Evolutionary conservation across 495 filamentous ascomycete species (phyloP), one percentile per base, ranked within the genome.

Genomic region (Parathielavia hyrcaniae): DNA sequence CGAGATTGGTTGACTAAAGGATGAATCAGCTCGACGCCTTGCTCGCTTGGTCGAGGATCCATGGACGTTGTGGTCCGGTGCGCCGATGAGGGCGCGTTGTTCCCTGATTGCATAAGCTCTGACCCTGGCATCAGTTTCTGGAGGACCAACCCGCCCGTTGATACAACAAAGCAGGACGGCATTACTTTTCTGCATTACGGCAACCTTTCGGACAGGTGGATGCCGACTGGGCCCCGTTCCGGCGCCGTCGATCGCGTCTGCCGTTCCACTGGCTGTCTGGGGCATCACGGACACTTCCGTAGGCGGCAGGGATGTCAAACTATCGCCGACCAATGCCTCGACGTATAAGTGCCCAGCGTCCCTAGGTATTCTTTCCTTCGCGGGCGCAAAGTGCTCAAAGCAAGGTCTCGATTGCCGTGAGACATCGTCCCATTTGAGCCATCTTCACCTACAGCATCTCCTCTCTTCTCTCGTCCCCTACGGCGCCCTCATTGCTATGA

Each of bases 241-340:
- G 54, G 54, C n/a, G 45, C 54, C 35, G 35, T 34, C 46, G 36
- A 41, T 43, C 55, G 17, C 46, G 38, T 58, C 56, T 58, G 14
- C 39, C 41, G 49, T 47, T 50, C 8, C 47, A 49, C 44, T 39
- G 19, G 17, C 54, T 35, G 46, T n/a, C 2, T 34, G 53, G 19
- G 14, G 22, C 17, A 22, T 46, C 34, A 13, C 13, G 9, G 20
- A 45, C 39, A 13, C 39, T 35, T 32, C 19, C 45, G n/a, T 53
- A 53, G 50, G 40, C 13, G 19, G 34, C 59, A 61, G 53, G 59
- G 59, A 61, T 57, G 43, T 32, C 41, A 43, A 30, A 38, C 32
- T 61, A 57, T 57, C 53, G 26, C 46, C 59, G 41, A 39, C 45
- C 39, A 19, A 14, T 12, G 14, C 46, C 34, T 14, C 14, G 19